A percentile compares a stretch with the other conserved stretches of the same genome.
phyloP scores from a whole-genome alignment of 2,329 filamentous ascomycete genomes.

The Acrodontium crateriforme region DNA sequence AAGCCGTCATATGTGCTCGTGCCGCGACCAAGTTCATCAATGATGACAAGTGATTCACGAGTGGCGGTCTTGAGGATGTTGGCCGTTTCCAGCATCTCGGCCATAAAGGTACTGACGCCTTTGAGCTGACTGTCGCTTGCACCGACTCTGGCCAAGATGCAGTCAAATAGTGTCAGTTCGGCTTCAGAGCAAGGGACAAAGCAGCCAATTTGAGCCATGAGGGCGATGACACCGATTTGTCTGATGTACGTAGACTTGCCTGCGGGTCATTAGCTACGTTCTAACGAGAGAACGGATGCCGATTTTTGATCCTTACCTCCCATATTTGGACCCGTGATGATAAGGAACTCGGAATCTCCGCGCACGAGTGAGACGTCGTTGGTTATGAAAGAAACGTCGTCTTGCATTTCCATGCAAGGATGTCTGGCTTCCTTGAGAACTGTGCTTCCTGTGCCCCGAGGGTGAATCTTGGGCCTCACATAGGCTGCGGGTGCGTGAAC shows the following conservation, averaged over 20 bases:
- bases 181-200: slow-evolving; percentile 88
- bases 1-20: slow-evolving; percentile 98
- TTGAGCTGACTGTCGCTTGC: slow-evolving; percentile 95
- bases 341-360: slow-evolving; percentile 73
- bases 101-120: slow-evolving; percentile 98
- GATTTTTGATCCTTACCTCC: no score
- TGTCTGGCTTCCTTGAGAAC: slow-evolving; percentile 86
- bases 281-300: no score
- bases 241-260: slow-evolving; percentile 98
- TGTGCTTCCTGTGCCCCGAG: slow-evolving; percentile 75
- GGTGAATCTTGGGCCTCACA: slow-evolving; percentile 78
- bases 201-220: slow-evolving; percentile 94
- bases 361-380: slow-evolving; percentile 80
- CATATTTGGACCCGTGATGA: slow-evolving; percentile 98
- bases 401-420: slow-evolving; percentile 97
- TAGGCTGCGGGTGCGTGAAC: slow-evolving; percentile 89
- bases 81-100: slow-evolving; percentile 96
- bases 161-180: slow-evolving; percentile 91
- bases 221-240: slow-evolving; percentile 87
- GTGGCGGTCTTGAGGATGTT: slow-evolving; percentile 98
- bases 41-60: slow-evolving; percentile 90
- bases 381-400: slow-evolving; percentile 96
- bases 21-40: slow-evolving; percentile 90
- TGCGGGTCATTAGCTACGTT: no score
- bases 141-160: slow-evolving; percentile 87